Conservation (phyloP, 805 yeast genomes). For the Candida stauntonica region DNA sequence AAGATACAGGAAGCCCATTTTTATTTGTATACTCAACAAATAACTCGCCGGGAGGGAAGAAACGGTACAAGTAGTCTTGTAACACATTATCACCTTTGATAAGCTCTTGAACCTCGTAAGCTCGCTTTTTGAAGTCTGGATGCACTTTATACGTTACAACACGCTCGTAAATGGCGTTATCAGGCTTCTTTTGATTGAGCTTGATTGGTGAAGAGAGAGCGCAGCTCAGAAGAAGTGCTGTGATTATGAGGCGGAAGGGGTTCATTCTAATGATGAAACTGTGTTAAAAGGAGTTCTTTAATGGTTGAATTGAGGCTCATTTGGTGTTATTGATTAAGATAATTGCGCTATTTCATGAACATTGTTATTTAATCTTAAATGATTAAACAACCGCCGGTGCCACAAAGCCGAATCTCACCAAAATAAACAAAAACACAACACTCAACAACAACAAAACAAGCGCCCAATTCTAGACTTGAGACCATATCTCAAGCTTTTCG, state of each 20-base stretch:
- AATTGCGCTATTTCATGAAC: too few species aligned
- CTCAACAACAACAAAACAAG: too few species aligned
- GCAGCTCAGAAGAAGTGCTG: neutral
- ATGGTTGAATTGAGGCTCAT: too few species aligned
- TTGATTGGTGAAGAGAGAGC: neutral
- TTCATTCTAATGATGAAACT: too few species aligned
- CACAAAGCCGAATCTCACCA: too few species aligned
- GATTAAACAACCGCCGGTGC: too few species aligned
- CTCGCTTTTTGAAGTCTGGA: constrained; percentile 6
- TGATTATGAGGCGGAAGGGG: neutral
- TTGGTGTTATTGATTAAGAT: too few species aligned
- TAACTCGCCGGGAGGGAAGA: constrained; percentile 19
- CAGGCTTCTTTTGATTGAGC: neutral
- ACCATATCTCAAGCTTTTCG: too few species aligned
- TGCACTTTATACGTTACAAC: constrained; percentile 6
- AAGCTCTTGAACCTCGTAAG: constrained; percentile 1
- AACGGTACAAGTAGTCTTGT: constrained; percentile 13
- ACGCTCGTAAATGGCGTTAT: constrained; percentile 5
- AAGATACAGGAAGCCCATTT: constrained; percentile 9
- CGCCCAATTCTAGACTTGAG: too few species aligned
- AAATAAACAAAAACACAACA: too few species aligned
- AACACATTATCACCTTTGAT: constrained; percentile 5
- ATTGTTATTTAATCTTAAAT: too few species aligned
- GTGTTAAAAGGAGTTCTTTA: too few species aligned
- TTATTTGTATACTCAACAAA: constrained; percentile 9